Evolutionary conservation across 2,329 filamentous ascomycete genomes (phyloP).

Genomic region (Diaporthe sp.): DNA sequence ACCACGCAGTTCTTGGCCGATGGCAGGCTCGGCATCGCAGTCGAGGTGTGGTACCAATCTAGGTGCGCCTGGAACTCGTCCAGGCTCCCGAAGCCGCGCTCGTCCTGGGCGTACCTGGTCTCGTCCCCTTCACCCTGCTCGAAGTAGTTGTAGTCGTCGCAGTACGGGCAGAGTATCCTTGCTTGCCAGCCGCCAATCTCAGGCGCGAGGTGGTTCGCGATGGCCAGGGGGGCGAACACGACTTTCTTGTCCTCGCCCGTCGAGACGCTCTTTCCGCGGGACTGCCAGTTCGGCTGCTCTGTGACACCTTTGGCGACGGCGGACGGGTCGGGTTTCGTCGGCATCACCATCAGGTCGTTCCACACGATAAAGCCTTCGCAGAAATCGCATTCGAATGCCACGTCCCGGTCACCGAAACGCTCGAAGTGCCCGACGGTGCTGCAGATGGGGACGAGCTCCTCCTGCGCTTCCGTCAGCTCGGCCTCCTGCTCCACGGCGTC

Average conservation of each 20-base stretch:
- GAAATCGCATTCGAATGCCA: conserved; percentile 72
- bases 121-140: conserved; percentile 65
- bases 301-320: conserved; percentile 44
- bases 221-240: conserved; percentile 69
- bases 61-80: conserved; percentile 66
- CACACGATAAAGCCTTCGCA: conserved; percentile 73
- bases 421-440: conserved; percentile 68
- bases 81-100: conserved; percentile 63
- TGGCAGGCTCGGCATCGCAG: conserved; percentile 54
- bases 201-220: conserved; percentile 70
- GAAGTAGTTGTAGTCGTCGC: conserved; percentile 66
- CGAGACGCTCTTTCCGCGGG: conserved; percentile 58
- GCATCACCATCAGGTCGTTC: conserved; percentile 68
- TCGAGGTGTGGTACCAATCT: conserved; percentile 67
- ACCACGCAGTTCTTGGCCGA: conserved; percentile 57
- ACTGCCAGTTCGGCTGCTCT: conserved; percentile 64
- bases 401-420: conserved; percentile 66
- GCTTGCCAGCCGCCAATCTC: conserved; percentile 65
- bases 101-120: conserved; percentile 61
- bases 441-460: conserved; percentile 64
- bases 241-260: conserved; percentile 62
- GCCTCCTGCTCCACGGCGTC: conserved; percentile 35
- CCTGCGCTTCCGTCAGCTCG: conserved; percentile 48
- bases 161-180: conserved; percentile 67
- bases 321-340: conserved; percentile 56